Base-by-base conservation (phyloP, 2,329 filamentous ascomycete species). In the Paracoccidioides lutzii region DNA sequence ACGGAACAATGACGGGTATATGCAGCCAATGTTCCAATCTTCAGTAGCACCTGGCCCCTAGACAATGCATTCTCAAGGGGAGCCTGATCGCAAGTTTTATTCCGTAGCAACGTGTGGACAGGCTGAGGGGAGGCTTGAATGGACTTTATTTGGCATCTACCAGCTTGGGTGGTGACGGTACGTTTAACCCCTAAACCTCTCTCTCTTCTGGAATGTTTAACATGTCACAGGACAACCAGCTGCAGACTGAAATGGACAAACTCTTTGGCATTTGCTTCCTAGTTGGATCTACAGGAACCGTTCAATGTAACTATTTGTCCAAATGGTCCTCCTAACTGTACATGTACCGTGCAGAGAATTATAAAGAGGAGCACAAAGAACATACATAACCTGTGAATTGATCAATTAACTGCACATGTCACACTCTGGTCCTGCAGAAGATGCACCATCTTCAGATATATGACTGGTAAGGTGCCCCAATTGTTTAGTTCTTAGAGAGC, bases 11-110 rank as follows among this genome's bases (percentile, higher is more conserved):
- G 22, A 1, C 22, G 76, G 78, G 71, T 83, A 81, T 73, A 79
- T 80, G 76, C 80, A 76, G 73, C 75, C 75, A 69, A 76, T 78
- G 68, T 82, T 80, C 73, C 74, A 77, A 70, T 69, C 83, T 78
- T 84, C 84, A 77, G 76, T 80, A 78, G 78, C 79, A 71, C 79
- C 83, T 75, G 82, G 77, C 72, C 83, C 83, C 78, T 85, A 81
- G 76, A 78, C 75, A 76, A 81, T 79, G 77, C 85, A 84, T 78
- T 76, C 75, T 73, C 84, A 83, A 73, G 80, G 78, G 58, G 72
- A 74, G 77, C 81, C 76, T 69, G 75, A 78, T 72, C 78, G 73
- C 58, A 71, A 73, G 59, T 79, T 69, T 75, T 79, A 75, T 72
- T 76, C 69, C 70, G 74, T 67, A 74, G 69, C 70, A 52, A 71